These are phyloP conservation scores for Amauroascus niger DNA, from an alignment of 2,329 filamentous ascomycete species.

Conservation along the genomic window DNA sequence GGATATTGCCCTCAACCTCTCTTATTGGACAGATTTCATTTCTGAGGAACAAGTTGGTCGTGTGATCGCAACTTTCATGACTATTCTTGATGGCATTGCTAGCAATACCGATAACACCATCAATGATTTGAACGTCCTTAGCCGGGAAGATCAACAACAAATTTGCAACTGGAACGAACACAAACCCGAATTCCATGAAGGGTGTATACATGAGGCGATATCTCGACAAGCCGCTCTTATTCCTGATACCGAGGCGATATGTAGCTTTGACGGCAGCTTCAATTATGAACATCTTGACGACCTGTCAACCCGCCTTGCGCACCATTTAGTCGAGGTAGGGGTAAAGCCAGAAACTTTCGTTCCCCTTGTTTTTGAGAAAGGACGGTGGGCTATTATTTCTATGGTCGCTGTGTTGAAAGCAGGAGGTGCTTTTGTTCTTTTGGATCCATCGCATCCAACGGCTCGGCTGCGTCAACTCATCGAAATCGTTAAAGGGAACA, in stretches of 20 bases:
- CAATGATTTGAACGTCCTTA: not conserved
- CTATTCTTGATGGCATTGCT: not conserved
- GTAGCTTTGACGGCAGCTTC: constrained; percentile 18
- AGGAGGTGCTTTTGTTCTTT: constrained; percentile 34
- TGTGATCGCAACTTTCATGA: not conserved
- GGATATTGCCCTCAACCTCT: not conserved
- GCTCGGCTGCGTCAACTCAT: not conserved
- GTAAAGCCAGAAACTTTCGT: constrained; percentile 33
- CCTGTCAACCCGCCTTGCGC: constrained; percentile 17
- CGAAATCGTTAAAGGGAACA: not conserved
- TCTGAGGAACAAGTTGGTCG: not conserved
- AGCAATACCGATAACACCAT: not conserved
- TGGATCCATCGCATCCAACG: constrained; percentile 33
- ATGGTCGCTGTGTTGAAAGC: constrained; percentile 35
- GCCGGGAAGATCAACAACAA: not conserved
- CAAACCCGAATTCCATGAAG: not conserved
- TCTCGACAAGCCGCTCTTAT: not conserved
- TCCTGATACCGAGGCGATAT: constrained; percentile 17
- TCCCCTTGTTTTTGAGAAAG: constrained; percentile 36
- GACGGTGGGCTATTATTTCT: constrained; percentile 34
- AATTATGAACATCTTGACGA: constrained; percentile 14
- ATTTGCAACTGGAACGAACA: not conserved
- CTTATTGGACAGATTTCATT: not conserved
- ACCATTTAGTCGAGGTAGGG: not conserved
- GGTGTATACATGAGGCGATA: not conserved